Evolutionary conservation across 345 rosid genomes (phyloP).

Genomic region (Lepidium aucheri): DNA sequence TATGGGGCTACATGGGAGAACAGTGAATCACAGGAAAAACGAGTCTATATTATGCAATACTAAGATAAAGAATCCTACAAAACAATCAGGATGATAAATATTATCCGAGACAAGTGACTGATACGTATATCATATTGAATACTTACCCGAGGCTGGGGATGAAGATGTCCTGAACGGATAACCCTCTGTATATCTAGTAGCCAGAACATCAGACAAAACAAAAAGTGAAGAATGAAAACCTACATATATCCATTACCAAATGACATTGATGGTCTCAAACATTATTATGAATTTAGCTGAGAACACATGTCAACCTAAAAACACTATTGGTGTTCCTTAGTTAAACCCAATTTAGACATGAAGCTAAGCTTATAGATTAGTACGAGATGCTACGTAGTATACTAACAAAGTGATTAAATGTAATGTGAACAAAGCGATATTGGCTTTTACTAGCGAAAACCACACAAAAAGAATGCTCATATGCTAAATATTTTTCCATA

Average conservation of each 20-base stretch:
- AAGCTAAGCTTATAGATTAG: not conserved
- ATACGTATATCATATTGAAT: not conserved
- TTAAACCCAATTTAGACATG: not conserved
- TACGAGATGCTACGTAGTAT: not conserved
- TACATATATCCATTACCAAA: not conserved
- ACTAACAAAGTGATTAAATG: not conserved
- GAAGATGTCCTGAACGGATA: constrained; percentile 69
- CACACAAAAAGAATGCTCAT: not conserved
- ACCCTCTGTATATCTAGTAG: constrained; percentile 71
- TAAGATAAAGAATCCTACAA: not conserved
- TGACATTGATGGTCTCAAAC: not conserved
- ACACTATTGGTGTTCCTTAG: no score
- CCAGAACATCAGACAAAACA: constrained; percentile 37
- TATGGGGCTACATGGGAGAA: not conserved
- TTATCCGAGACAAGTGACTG: no score
- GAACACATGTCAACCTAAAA: no score
- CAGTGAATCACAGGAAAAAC: not conserved
- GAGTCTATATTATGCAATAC: not conserved
- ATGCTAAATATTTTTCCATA: constrained; percentile 5
- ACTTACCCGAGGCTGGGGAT: constrained; percentile 93
- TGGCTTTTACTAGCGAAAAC: not conserved
- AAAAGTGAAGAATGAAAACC: constrained; percentile 1
- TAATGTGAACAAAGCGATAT: not conserved
- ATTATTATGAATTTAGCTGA: no score
- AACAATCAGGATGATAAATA: no score